Evolutionary conservation across 2,329 filamentous ascomycete species (phyloP), one percentile per base, ranked within the genome.

Genomic region (Paraphoma sp.): DNA sequence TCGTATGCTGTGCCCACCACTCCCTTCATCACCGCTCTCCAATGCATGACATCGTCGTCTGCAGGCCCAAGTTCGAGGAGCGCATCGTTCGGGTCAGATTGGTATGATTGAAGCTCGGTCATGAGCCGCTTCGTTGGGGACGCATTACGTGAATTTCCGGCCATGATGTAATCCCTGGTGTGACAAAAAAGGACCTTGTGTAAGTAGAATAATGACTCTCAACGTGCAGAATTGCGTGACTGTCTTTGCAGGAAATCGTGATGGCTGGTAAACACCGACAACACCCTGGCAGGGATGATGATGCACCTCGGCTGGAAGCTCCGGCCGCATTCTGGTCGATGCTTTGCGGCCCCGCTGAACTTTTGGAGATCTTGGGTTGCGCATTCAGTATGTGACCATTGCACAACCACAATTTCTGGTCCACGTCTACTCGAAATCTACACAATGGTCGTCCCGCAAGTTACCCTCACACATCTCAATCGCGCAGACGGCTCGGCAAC

Each of bases 401-500:
- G 29, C 51, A 43, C 51, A 50, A 42, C 44, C 45, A 29, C 29
- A 54, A 44, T 45, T 44, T 38, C 17, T 36, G 17, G 33, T 41
- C 18, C 23, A 1, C 9, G 28, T 17, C 56, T 9, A 30, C n/a
- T 8, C 2, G 47, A 16, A n/a, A 42, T n/a, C 12, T 16, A 42
- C 40, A 59, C 38, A 14, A 70, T 70, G 65, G 70, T 68, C 62
- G 67, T 68, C 28, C 70, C 72, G 10, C 62, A 71, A 61, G 70
- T 73, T 31, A 60, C 66, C 46, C 63, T 76, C 46, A 68, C 76
- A 38, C 74, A 79, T 55, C 83, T 96, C 2, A 83, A 86, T 57
- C 89, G 88, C 59, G 85, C 91, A 28, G 91, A 96, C 74, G 92
- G 92, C 59, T 96, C 92, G 46, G 90, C 90, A 10, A 89, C 87